Conservation (phyloP, 495 filamentous ascomycete genomes). For the Trichoderma asperelloides region DNA sequence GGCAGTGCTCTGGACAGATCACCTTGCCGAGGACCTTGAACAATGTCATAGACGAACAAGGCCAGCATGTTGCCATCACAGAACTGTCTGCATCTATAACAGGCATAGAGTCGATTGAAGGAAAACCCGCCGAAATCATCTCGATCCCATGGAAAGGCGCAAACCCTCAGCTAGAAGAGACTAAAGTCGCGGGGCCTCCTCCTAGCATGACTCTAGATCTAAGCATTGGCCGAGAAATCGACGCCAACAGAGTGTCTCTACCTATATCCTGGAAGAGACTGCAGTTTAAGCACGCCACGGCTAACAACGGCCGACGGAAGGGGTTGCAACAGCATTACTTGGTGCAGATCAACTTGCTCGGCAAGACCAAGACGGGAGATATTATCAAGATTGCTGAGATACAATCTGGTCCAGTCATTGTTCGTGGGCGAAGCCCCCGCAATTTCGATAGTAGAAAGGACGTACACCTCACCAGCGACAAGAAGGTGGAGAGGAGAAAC, state of each 20-base stretch:
- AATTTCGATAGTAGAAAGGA: conserved; percentile 64
- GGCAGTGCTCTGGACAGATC: conserved; percentile 79
- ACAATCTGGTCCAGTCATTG: conserved; percentile 57
- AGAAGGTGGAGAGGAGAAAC: conserved; percentile 12
- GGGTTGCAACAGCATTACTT: conserved; percentile 64
- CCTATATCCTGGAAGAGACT: conserved; percentile 84
- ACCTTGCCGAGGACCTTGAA: conserved; percentile 63
- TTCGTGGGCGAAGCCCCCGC: conserved; percentile 56
- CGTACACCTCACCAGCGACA: conserved; percentile 43
- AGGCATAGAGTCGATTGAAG: conserved; percentile 84
- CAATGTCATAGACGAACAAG: conserved; percentile 69
- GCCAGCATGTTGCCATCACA: conserved; percentile 62
- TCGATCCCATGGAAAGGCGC: conserved; percentile 89
- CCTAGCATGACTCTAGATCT: conserved; percentile 63
- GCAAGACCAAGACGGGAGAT: conserved; percentile 50
- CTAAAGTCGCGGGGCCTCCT: conserved; percentile 40
- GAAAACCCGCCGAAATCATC: conserved; percentile 81
- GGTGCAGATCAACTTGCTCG: conserved; percentile 54
- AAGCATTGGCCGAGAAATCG: conserved; percentile 54
- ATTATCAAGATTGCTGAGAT: conserved; percentile 51
- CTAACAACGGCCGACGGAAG: conserved; percentile 68
- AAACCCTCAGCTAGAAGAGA: conserved; percentile 41
- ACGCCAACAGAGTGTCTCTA: conserved; percentile 65
- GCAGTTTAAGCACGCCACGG: conserved; percentile 87
- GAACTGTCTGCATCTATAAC: conserved; percentile 73